Evolutionary conservation across 306 rosid genomes (phyloP), one percentile per base, ranked within the genome.

Genomic region (Quillaja saponaria): DNA sequence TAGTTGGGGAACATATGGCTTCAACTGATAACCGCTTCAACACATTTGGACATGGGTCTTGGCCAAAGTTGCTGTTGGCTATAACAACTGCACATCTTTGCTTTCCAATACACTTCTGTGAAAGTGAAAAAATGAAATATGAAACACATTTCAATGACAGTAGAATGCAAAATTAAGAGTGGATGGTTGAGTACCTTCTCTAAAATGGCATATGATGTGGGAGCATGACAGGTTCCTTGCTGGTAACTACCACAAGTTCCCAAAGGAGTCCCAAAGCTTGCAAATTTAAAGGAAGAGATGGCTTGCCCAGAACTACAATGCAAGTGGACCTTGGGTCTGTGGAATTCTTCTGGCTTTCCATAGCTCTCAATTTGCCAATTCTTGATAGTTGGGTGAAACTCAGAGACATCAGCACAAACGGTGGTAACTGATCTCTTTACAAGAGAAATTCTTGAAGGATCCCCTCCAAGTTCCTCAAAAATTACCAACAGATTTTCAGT

Each of bases 401-500:
- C 99, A 11, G 97, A 64, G 28, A 94, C 90, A 45, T 89, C 97
- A 10, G 97, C 94, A 13, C 99, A 94, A 5, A 94, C 96, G 51
- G 82, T 75, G 35, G 80, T 72, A 51, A 94, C 87, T 3, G 97
- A 74, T 82, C 99, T 89, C 85, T 83, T 90, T 20, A 77, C 97
- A 8, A 94, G 70, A 49, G 88, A 76, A 61, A 94, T 83, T 69
- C 85, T 75, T 13, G 99, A 83, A 46, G 99, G 86, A 73, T 94
- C 77, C 7, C 99, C 99, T 49, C 97, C 97, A 38, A 94, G 91
- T 82, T 94, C 99, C 86, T 94, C 99, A 37, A 94, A 94, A 49
- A 94, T 56, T 41, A 94, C 96, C 63, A 94, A 64, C 75, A 94
- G 78, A 59, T 94, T 94, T 37, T 80, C 81, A 13, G 72, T 73